These are phyloP conservation scores for Podospora bellae-mahoneyi DNA, from an alignment of 495 filamentous ascomycete genomes.

Conservation along the genomic window DNA sequence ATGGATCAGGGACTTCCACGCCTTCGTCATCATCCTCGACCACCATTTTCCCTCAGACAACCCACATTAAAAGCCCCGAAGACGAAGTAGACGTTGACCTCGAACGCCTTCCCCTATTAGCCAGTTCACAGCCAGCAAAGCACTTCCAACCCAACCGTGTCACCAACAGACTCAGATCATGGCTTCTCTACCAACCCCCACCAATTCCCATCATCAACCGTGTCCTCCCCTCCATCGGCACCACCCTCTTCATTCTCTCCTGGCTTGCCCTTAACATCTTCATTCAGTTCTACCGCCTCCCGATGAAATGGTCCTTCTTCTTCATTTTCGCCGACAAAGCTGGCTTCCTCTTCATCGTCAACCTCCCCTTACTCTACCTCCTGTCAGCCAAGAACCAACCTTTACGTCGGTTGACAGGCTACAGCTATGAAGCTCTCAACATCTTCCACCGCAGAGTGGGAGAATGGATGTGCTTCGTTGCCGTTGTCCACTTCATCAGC, in stretches of 20 bases:
- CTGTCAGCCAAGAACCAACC: slow-evolving; percentile 63
- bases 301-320: slow-evolving; percentile 41
- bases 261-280: slow-evolving; percentile 56
- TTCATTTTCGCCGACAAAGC: slow-evolving; percentile 56
- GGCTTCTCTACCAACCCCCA: slow-evolving; percentile 52
- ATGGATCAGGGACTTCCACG: slow-evolving; percentile 11
- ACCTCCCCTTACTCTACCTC: slow-evolving; percentile 59
- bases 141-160: neutral
- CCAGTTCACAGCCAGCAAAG: neutral
- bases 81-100: slow-evolving; percentile 22
- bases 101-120: slow-evolving; percentile 24
- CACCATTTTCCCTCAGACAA: slow-evolving; percentile 5
- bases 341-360: slow-evolving; percentile 51
- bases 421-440: slow-evolving; percentile 62
- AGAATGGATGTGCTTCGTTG: slow-evolving; percentile 33
- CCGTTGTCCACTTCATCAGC: slow-evolving; percentile 35
- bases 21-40: slow-evolving; percentile 21
- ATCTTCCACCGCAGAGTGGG: slow-evolving; percentile 51
- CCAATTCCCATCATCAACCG: slow-evolving; percentile 55
- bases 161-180: slow-evolving; percentile 14
- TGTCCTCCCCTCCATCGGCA: slow-evolving; percentile 50
- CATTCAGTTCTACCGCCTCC: slow-evolving; percentile 50
- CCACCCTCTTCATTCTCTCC: slow-evolving; percentile 45
- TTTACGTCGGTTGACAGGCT: slow-evolving; percentile 54
- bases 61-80: slow-evolving; percentile 8